Base-by-base conservation (phyloP, 2,329 filamentous ascomycete species). In the Pezicula radicicola region DNA sequence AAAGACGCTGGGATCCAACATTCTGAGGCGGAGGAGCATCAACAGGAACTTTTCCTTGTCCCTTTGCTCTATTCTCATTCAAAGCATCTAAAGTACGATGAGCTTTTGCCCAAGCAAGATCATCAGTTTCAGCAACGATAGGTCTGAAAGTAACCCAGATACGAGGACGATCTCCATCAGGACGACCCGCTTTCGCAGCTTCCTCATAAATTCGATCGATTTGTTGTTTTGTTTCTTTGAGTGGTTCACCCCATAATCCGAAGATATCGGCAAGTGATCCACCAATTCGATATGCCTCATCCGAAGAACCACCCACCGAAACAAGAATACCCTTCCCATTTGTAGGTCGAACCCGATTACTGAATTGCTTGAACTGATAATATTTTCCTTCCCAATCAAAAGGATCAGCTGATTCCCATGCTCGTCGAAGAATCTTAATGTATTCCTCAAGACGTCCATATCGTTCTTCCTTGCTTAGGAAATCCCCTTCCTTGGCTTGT, bases 71-170 rank as follows among this genome's bases (percentile, higher is more conserved):
- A 57, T 79, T 74, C 6, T 56, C 54, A 54, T 76, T 76, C 41
- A 84, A 68, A 1, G 70, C 66, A 18, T 81, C 79, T 0, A 84
- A 72, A 0, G 75, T 83, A 25, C 71, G 70, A 62, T 84, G 74
- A 3, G 81, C 81, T 67, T 84, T 84, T 3, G 71, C 72, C 81
- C 81, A 85, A 1, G 81, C 81, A 6, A 84, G 71, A 18, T 84
- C 81, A 13, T 84, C 81, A 0, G 81, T 84, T 67, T 84, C 80
- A 0, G 81, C 81, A 0, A 76, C 59, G 53, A 85, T 84, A 3
- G 81, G 81, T 2, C 81, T 73, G 74, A 84, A 84, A 0, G 81
- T 84, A 1, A 85, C 81, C 81, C 81, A 85, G 60, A 85, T 84
- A 4, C 79, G 69, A 6, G 81, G 81, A 0, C 75, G 68, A 55